Percentiles rank a stretch among this genome's conserved stretches.
These are phyloP conservation scores for Daldinia decipiens DNA, from an alignment of 495 filamentous ascomycete genomes.

Conservation along the genomic window DNA sequence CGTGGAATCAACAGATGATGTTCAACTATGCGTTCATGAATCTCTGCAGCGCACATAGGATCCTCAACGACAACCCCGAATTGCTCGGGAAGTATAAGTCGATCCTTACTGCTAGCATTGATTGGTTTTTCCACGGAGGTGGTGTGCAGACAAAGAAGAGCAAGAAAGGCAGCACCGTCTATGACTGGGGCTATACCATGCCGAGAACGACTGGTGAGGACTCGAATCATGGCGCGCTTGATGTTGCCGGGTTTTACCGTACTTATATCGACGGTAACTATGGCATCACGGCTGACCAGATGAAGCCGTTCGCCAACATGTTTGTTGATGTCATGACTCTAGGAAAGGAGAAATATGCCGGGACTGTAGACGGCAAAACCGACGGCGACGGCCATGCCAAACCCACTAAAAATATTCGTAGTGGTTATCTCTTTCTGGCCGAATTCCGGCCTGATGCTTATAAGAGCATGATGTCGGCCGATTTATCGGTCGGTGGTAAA, in stretches of 20 bases:
- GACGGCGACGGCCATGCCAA: neutral
- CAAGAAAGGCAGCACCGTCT: slow-evolving; percentile 28
- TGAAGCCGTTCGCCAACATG: slow-evolving; percentile 38
- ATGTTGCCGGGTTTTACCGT: neutral
- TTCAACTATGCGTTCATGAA: slow-evolving; percentile 42
- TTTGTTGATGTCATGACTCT: slow-evolving; percentile 37
- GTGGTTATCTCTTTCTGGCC: neutral
- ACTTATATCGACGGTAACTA: slow-evolving; percentile 34
- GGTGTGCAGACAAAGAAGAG: slow-evolving; percentile 25
- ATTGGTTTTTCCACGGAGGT: slow-evolving; percentile 40
- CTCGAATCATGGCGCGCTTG: neutral
- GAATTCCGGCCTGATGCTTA: slow-evolving; percentile 35
- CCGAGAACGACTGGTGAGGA: neutral
- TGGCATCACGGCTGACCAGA: slow-evolving; percentile 33
- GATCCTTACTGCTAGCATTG: slow-evolving; percentile 29
- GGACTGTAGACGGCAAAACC: slow-evolving; percentile 22
- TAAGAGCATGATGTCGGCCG: slow-evolving; percentile 30
- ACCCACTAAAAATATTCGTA: neutral
- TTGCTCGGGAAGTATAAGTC: slow-evolving; percentile 30
- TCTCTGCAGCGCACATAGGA: slow-evolving; percentile 30
- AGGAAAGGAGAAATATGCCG: slow-evolving; percentile 26
- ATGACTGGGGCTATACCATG: slow-evolving; percentile 29
- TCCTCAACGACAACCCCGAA: slow-evolving; percentile 33
- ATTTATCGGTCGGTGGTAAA: slow-evolving; percentile 19
- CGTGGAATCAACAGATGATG: slow-evolving; percentile 45